Conservation (phyloP, 2,329 filamentous ascomycete species). For the Akanthomyces uredinophilus region DNA sequence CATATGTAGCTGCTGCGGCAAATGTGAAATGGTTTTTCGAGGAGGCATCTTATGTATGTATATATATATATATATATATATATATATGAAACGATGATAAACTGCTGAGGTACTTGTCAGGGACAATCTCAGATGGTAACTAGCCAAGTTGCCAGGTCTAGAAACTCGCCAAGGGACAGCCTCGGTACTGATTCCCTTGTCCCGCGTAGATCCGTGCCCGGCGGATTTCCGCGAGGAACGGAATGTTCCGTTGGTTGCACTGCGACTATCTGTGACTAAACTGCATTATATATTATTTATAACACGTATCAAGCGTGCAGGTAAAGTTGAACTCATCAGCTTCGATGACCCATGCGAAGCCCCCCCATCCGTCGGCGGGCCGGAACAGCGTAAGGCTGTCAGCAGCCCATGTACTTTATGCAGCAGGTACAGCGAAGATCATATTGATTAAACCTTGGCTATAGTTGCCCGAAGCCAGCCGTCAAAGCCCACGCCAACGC, state of each 20-base stretch:
- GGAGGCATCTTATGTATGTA: no score
- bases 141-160: no score
- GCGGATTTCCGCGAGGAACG: neutral
- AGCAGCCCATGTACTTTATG: neutral
- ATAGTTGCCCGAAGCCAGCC: no score
- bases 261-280: neutral
- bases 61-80: no score
- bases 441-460: neutral
- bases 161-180: neutral
- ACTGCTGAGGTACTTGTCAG: neutral
- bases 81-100: no score
- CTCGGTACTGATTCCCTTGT: neutral
- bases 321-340: no score
- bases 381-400: no score
- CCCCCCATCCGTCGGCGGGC: neutral
- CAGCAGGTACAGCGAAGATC: neutral
- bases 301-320: neutral
- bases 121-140: no score
- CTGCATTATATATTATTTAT: neutral
- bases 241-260: neutral
- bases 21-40: no score
- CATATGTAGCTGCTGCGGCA: no score
- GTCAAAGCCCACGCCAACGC: neutral
- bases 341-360: neutral
- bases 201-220: neutral